These are phyloP conservation scores for Pythium aristosporum DNA, from an alignment of 352 stramenopile genomes.

Conservation along the genomic window DNA sequence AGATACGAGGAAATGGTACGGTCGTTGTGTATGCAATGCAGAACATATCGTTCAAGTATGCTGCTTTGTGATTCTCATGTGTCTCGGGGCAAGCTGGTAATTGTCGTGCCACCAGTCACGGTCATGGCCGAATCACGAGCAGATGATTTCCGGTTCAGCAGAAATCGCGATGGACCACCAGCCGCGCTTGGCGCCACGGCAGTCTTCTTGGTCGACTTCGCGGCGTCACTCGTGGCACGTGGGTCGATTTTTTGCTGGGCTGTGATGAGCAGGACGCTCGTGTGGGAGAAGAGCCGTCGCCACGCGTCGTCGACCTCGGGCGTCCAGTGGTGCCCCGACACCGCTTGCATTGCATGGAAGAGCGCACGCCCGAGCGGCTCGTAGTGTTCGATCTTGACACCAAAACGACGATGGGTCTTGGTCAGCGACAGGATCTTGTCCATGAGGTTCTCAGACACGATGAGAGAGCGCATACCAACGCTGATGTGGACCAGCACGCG, in stretches of 20 bases:
- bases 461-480: slow-evolving; percentile 47
- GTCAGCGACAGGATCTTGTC: slow-evolving; percentile 43
- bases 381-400: slow-evolving; percentile 48
- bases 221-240: slow-evolving; percentile 2
- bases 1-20: background rate
- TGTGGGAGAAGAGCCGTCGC: slow-evolving; percentile 41
- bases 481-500: slow-evolving; percentile 54
- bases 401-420: slow-evolving; percentile 49
- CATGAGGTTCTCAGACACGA: slow-evolving; percentile 33
- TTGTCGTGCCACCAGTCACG: background rate
- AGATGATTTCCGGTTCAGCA: background rate
- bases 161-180: background rate
- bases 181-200: background rate
- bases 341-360: slow-evolving; percentile 41
- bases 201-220: slow-evolving; percentile 18
- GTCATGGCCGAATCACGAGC: background rate
- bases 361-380: slow-evolving; percentile 39
- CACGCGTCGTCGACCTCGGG: slow-evolving; percentile 42
- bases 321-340: slow-evolving; percentile 38
- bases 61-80: no score
- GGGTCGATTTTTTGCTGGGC: slow-evolving; percentile 25
- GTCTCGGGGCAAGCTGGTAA: no score
- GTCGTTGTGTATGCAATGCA: no score
- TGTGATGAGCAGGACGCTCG: slow-evolving; percentile 42
- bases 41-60: no score